Evolutionary conservation across 2,329 filamentous ascomycete species (phyloP).

Genomic region (Colletotrichum musae): DNA sequence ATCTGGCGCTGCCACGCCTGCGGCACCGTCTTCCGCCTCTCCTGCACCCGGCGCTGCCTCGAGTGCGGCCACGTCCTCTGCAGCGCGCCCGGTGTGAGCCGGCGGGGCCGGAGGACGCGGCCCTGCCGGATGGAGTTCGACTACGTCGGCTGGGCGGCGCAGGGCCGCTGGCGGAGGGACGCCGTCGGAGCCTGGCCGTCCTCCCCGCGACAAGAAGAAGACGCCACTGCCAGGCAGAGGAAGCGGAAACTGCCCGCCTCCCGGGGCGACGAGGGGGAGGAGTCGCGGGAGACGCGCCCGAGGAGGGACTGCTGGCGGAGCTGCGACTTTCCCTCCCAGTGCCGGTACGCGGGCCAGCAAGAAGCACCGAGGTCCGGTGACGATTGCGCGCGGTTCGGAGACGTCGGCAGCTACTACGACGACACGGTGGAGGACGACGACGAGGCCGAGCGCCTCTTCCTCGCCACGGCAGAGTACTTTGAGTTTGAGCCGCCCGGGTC

Average conservation of each 20-base stretch:
- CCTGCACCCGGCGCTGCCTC: constrained; percentile 55
- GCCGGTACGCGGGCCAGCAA: not conserved
- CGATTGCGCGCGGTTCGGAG: too few relatives aligned
- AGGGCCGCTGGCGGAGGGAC: constrained; percentile 49
- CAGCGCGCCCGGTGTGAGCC: constrained; percentile 37
- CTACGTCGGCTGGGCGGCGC: constrained; percentile 49
- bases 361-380: too few relatives aligned
- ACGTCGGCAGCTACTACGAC: too few relatives aligned
- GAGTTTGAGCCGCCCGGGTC: not conserved
- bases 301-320: constrained; percentile 1
- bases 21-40: constrained; percentile 45
- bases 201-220: not conserved
- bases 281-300: not conserved
- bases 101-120: constrained; percentile 25
- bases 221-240: not conserved
- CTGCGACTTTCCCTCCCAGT: constrained; percentile 33
- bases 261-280: not conserved
- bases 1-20: constrained; percentile 54
- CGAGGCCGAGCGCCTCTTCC: not conserved
- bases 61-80: constrained; percentile 56
- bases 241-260: not conserved
- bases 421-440: not conserved
- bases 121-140: constrained; percentile 51
- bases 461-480: not conserved
- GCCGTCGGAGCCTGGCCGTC: too few relatives aligned